Percentiles rank a stretch among this genome's conserved stretches.
phyloP scores from a whole-genome alignment of 228 moss, liverwort and hornwort genomes.

The Sphagnum magellanicum region DNA sequence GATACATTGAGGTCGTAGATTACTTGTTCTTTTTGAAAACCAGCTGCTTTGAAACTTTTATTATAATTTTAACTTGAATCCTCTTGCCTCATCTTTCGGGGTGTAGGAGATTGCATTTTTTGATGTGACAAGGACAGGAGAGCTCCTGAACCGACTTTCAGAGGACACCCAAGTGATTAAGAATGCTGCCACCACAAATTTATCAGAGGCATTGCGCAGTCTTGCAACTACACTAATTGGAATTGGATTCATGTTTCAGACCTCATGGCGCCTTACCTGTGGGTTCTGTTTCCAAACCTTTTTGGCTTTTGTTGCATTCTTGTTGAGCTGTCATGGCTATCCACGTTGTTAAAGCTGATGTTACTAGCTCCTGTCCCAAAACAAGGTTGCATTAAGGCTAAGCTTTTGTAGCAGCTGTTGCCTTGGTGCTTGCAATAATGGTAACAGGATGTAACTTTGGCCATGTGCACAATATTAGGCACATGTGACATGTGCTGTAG shows the following conservation, averaged over 20 bases:
- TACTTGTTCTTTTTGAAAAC: too few relatives aligned
- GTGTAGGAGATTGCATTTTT: slow-evolving; percentile 92
- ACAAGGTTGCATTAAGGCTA: too few relatives aligned
- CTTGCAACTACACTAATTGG: slow-evolving; percentile 86
- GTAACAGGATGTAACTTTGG: too few relatives aligned
- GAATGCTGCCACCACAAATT: slow-evolving; percentile 86
- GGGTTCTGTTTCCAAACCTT: slow-evolving; percentile 30
- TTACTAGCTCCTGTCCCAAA: background rate
- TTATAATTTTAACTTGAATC: too few relatives aligned
- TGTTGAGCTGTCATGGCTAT: background rate
- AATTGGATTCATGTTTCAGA: slow-evolving; percentile 90
- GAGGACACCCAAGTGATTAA: slow-evolving; percentile 98
- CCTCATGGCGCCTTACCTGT: slow-evolving; percentile 81
- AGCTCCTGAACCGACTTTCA: slow-evolving; percentile 86
- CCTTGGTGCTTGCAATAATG: too few relatives aligned
- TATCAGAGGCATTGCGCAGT: slow-evolving; percentile 89
- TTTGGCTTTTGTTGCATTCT: background rate
- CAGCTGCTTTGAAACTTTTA: too few relatives aligned
- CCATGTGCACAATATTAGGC: too few relatives aligned
- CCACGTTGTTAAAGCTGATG: background rate
- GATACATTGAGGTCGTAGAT: too few relatives aligned
- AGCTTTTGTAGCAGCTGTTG: too few relatives aligned
- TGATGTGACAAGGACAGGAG: slow-evolving; percentile 94
- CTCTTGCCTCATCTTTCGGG: background rate
- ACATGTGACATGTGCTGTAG: too few relatives aligned